A percentile compares a stretch with the other conserved stretches of the same genome.
These are phyloP conservation scores for Heliosperma pusillum DNA, from an alignment of 148 eudicot genomes.

Conservation along the genomic window DNA sequence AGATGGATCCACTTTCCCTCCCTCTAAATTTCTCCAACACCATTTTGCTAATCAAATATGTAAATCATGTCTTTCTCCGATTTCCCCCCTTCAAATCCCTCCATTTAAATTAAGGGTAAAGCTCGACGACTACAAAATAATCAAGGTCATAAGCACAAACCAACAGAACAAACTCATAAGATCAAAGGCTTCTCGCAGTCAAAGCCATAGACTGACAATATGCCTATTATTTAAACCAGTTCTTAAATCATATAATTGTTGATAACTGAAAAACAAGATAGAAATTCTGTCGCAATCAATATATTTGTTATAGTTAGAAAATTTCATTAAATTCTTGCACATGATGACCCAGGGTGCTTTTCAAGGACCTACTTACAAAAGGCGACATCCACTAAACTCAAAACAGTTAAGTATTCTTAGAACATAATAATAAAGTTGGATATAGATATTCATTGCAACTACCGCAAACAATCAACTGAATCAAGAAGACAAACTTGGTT, in stretches of 20 bases:
- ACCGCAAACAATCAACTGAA: background rate
- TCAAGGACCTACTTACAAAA: conserved; percentile 5
- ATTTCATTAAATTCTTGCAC: background rate
- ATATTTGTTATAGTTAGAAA: background rate
- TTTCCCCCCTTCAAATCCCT: background rate
- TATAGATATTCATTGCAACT: background rate
- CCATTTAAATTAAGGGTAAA: background rate
- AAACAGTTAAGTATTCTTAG: background rate
- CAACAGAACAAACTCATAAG: background rate
- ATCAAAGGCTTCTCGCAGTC: background rate
- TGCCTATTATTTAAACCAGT: background rate
- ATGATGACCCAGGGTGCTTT: background rate
- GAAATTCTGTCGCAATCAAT: background rate
- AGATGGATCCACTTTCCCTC: background rate
- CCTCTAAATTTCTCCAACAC: background rate
- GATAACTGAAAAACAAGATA: conserved; percentile 7
- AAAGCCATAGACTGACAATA: background rate
- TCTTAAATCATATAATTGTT: background rate
- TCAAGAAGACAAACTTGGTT: background rate
- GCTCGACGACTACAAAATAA: background rate
- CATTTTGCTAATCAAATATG: background rate
- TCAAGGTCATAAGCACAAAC: background rate
- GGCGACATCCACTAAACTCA: background rate
- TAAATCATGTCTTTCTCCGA: background rate
- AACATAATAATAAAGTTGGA: background rate